Evolutionary conservation across 768 basidiomycete species (phyloP).

Genomic region (Auricularia cornea): DNA sequence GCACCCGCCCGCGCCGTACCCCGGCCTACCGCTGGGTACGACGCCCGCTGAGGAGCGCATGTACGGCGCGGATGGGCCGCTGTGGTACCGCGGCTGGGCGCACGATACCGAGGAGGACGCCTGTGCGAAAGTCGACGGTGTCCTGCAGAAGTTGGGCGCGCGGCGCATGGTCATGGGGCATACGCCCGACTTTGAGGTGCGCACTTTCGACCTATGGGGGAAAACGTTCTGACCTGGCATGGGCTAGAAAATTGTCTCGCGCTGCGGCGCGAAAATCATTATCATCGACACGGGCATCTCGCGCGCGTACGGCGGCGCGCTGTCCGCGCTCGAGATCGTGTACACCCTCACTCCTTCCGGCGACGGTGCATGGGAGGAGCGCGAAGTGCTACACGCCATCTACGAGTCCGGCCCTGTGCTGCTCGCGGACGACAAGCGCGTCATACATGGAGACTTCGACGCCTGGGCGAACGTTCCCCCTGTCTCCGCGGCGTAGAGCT

Average conservation of each 20-base stretch:
- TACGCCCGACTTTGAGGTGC: constrained; percentile 78
- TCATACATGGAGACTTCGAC: constrained; percentile 16
- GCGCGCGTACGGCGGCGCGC: constrained; percentile 87
- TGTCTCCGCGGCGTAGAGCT: too few species aligned
- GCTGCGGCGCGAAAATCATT: constrained; percentile 88
- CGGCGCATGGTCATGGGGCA: constrained; percentile 93
- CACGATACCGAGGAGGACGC: constrained; percentile 53
- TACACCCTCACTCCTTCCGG: constrained; percentile 67
- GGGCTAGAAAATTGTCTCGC: constrained; percentile 72
- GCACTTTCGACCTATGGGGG: too few species aligned
- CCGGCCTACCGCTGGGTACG: constrained; percentile 57
- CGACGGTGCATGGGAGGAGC: constrained; percentile 39
- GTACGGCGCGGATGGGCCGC: constrained; percentile 70
- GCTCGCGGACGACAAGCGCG: constrained; percentile 18
- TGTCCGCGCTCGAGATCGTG: constrained; percentile 81
- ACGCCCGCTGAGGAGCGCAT: constrained; percentile 60
- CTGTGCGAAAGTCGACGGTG: constrained; percentile 63
- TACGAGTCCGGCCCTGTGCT: constrained; percentile 26
- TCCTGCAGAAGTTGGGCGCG: constrained; percentile 69
- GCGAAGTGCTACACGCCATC: constrained; percentile 28
- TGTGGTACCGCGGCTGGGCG: constrained; percentile 97
- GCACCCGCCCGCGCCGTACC: constrained; percentile 72
- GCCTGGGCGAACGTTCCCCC: neutral
- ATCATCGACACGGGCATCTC: constrained; percentile 98
- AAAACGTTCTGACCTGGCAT: too few species aligned